Evolutionary conservation across 169 alveolate species (phyloP), one percentile per base, ranked within the genome.

Genomic region (Amoebophrya sp.): DNA sequence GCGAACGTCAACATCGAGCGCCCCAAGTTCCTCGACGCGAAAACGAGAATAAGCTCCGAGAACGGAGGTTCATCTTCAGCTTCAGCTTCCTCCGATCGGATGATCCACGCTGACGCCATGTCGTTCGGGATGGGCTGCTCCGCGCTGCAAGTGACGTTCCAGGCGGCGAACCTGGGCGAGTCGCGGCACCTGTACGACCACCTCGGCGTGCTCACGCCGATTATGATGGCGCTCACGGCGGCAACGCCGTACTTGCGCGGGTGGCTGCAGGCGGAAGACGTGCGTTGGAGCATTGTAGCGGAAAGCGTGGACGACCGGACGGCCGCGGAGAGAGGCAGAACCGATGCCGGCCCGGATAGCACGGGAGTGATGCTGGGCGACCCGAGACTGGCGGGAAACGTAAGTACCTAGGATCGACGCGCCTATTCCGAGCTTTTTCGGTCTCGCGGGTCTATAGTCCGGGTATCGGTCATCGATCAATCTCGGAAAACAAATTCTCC

Each of bases 251-350:
- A 95, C 41, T 94, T 92, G 92, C 96, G 97, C 92, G 99, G 99
- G 0, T 95, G 95, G 91, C 88, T 98, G 89, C 91, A 98, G 2
- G 96, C 94, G 89, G 91, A 94, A 69, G 99, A 97, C 88, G 94
- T 97, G 50, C 92, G 99, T 78, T 98, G 99, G 99, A 95, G 96
- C 87, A 95, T 96, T 38, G 95, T 97, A 41, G 94, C 95, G 10
- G 95, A 96, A 90, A 92, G 97, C n/a, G 98, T 97, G 26, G 99
- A 98, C 93, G 97, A 97, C 92, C 92, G 99, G 92, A 96, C 95
- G 29, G 98, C 95, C 40, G 97, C 96, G 88, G 99, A 97, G 92
- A 93, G 95, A 91, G 92, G 95, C 91, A 92, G 67, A 45, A 45
- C 18, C n/a, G 18, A 45, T 45, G n/a, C n/a, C n/a, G n/a, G n/a